Evolutionary conservation across 2,329 filamentous ascomycete species (phyloP).

Genomic region (Sporothrix curviconia): DNA sequence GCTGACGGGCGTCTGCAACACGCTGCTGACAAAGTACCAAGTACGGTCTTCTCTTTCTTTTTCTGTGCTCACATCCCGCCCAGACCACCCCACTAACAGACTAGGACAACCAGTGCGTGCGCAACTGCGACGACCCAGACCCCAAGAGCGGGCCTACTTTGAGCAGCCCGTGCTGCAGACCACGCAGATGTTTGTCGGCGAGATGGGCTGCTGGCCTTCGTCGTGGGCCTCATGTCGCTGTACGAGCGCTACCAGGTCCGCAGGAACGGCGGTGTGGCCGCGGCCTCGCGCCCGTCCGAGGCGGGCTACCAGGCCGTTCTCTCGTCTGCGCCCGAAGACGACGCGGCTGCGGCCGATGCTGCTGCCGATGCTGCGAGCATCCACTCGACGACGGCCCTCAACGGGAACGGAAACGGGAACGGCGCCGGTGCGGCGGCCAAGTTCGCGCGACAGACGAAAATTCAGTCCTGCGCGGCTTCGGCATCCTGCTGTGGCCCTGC

Average conservation of each 20-base stretch:
- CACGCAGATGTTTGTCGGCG: conserved; percentile 95
- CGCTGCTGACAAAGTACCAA: conserved; percentile 93
- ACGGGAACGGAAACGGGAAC: conserved; percentile 45
- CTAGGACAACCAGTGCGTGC: conserved; percentile 95
- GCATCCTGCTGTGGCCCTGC: conserved; percentile 70
- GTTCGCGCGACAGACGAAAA: conserved; percentile 27
- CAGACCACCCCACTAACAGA: not conserved
- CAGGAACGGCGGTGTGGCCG: conserved; percentile 13
- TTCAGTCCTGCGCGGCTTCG: conserved; percentile 63
- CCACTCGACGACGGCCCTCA: conserved; percentile 37
- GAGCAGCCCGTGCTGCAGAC: conserved; percentile 96
- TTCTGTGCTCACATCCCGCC: not conserved
- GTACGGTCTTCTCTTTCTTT: conserved; percentile 42
- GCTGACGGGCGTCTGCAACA: conserved; percentile 92
- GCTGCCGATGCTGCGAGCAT: conserved; percentile 35
- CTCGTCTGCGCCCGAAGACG: conserved; percentile 38
- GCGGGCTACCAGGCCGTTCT: conserved; percentile 62
- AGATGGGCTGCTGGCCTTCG: conserved; percentile 94
- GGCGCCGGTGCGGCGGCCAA: not conserved
- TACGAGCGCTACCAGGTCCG: conserved; percentile 50
- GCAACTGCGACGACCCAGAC: conserved; percentile 70
- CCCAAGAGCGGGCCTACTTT: conserved; percentile 63
- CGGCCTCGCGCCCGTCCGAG: too few species aligned
- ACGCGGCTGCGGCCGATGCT: conserved; percentile 37
- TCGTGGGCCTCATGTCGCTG: conserved; percentile 64